Conservation (phyloP, 164 flowering plant genomes). For the Santalum album region DNA sequence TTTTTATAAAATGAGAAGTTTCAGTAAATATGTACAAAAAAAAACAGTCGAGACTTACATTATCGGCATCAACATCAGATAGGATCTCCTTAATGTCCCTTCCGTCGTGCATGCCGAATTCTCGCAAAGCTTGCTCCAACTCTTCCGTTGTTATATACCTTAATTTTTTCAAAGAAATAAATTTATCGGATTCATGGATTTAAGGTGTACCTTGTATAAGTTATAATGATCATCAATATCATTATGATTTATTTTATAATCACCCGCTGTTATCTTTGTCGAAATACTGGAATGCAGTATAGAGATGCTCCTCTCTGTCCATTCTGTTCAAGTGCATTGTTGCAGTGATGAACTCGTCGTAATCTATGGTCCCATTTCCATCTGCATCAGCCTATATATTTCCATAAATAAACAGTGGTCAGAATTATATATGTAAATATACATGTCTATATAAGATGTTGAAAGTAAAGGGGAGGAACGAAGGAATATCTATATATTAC, state of each 20-base stretch:
- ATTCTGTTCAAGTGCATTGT: conserved; percentile 86
- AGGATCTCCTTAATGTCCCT: conserved; percentile 80
- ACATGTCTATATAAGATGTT: too few species aligned
- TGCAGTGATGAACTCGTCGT: conserved; percentile 95
- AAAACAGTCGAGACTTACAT: conserved; percentile 40
- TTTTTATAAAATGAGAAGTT: too few species aligned
- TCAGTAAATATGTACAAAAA: too few species aligned
- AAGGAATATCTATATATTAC: too few species aligned
- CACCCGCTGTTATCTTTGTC: conserved; percentile 95
- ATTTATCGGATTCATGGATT: background rate
- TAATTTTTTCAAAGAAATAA: conserved; percentile 6
- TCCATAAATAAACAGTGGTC: too few species aligned
- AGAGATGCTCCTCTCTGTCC: conserved; percentile 94
- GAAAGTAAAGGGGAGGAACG: too few species aligned
- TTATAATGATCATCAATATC: background rate
- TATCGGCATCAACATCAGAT: conserved; percentile 79
- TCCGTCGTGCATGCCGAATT: conserved; percentile 79
- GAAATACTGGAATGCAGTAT: conserved; percentile 88
- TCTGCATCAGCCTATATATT: conserved; percentile 80
- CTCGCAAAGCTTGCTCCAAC: conserved; percentile 82
- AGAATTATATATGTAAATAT: too few species aligned
- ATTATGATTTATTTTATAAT: background rate
- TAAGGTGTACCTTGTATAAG: background rate
- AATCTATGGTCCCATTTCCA: conserved; percentile 89
- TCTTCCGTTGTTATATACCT: conserved; percentile 86